Evolutionary conservation across 495 filamentous ascomycete genomes (phyloP).

Genomic region (Penicillium cosmopolitanum): DNA sequence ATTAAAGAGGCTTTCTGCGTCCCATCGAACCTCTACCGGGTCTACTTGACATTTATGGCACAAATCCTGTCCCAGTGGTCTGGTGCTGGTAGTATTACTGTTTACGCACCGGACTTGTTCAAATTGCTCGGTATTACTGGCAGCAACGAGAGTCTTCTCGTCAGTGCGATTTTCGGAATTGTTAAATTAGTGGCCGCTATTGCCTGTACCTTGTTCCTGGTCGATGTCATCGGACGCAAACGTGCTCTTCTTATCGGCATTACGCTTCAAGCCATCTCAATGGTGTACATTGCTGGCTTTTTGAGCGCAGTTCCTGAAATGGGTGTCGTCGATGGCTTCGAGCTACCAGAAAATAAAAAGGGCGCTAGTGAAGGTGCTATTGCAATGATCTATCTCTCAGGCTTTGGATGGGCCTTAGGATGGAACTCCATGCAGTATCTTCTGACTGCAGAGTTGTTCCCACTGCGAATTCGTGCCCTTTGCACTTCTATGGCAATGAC

Average conservation of each 20-base stretch:
- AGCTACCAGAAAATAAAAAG: slow-evolving; percentile 30
- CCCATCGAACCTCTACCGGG: slow-evolving; percentile 64
- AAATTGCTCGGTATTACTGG: slow-evolving; percentile 64
- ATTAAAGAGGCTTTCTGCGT: slow-evolving; percentile 65
- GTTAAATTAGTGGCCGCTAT: slow-evolving; percentile 68
- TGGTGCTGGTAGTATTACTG: slow-evolving; percentile 67
- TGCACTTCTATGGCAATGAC: slow-evolving; percentile 43
- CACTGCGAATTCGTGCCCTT: slow-evolving; percentile 51
- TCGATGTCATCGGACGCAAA: slow-evolving; percentile 75
- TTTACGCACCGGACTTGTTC: slow-evolving; percentile 71
- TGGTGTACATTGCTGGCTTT: slow-evolving; percentile 72
- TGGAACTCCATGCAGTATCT: slow-evolving; percentile 81
- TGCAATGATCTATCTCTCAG: slow-evolving; percentile 68
- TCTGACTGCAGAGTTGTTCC: slow-evolving; percentile 73
- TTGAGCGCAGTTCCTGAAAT: slow-evolving; percentile 56
- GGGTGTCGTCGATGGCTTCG: slow-evolving; percentile 38
- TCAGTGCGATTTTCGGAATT: slow-evolving; percentile 72
- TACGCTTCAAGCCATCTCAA: slow-evolving; percentile 61
- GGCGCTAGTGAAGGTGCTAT: slow-evolving; percentile 58
- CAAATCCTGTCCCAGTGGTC: slow-evolving; percentile 71
- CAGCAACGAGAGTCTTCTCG: slow-evolving; percentile 62
- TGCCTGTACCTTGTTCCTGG: slow-evolving; percentile 69
- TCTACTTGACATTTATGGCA: slow-evolving; percentile 60
- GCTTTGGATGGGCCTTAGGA: slow-evolving; percentile 71
- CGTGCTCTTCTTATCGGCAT: slow-evolving; percentile 68